A percentile compares a stretch with the other conserved stretches of the same genome.
These are phyloP conservation scores for Dalbergia oliveri DNA, from an alignment of 306 rosid genomes.

Conservation along the genomic window DNA sequence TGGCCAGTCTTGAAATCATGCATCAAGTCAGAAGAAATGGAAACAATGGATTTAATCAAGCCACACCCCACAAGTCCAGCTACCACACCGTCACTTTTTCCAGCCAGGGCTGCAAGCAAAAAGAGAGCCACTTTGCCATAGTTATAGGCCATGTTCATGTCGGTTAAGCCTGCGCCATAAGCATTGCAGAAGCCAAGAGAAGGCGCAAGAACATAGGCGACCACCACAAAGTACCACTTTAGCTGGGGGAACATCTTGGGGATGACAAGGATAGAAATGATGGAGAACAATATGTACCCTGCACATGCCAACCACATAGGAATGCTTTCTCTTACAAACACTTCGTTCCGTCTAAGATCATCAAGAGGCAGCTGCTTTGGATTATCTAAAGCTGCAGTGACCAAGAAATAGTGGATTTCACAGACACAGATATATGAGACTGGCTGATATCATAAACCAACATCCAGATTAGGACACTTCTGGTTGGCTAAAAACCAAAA, in stretches of 20 bases:
- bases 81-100: constrained; percentile 77
- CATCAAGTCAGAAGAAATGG: constrained; percentile 95
- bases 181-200: constrained; percentile 98
- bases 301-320: constrained; percentile 82
- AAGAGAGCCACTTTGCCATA: constrained; percentile 98
- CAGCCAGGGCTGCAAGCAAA: constrained; percentile 80
- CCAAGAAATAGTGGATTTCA: constrained; percentile 35
- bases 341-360: constrained; percentile 79
- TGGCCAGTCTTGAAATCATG: constrained; percentile 96
- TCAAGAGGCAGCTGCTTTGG: constrained; percentile 57
- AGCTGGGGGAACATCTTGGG: constrained; percentile 90
- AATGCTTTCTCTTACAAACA: constrained; percentile 81
- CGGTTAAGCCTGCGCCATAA: constrained; percentile 95
- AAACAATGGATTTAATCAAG: constrained; percentile 89
- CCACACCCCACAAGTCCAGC: constrained; percentile 99
- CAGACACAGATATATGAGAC: not conserved
- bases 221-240: constrained; percentile 88
- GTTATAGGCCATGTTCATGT: constrained; percentile 98
- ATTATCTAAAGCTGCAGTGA: constrained; percentile 60
- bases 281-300: constrained; percentile 77
- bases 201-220: constrained; percentile 86
- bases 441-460: constrained; percentile 18
- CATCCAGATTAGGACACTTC: not conserved
- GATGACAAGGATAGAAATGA: constrained; percentile 75
- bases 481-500: constrained; percentile 1